Conservation (phyloP, 1,139 yeast species). For the Trichomonascaceae sp. region DNA sequence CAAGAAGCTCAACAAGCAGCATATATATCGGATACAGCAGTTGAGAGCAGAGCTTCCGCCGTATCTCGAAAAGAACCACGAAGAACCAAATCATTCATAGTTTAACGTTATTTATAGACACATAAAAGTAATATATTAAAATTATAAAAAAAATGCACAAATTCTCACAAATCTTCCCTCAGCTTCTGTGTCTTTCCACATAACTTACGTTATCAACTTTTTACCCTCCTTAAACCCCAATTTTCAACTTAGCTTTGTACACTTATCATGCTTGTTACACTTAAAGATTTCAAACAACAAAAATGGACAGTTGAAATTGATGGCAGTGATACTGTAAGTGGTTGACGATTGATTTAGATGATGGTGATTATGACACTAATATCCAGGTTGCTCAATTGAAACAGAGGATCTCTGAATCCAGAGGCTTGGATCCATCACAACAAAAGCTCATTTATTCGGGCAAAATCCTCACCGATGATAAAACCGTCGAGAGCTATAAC, state of each 20-base stretch:
- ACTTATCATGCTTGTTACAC: conserved; percentile 61
- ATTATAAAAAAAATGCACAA: not conserved
- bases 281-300: conserved; percentile 91
- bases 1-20: conserved; percentile 2
- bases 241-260: not conserved
- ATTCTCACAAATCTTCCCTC: not conserved
- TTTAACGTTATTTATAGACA: not conserved
- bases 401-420: conserved; percentile 61
- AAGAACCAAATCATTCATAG: conserved; percentile 3
- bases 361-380: not conserved
- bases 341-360: not conserved
- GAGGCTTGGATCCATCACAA: conserved; percentile 65
- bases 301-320: conserved; percentile 78
- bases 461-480: conserved; percentile 80
- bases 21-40: not conserved
- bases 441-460: conserved; percentile 91
- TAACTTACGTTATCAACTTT: not conserved
- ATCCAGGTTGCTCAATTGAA: conserved; percentile 59
- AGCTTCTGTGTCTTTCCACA: not conserved
- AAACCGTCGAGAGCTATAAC: conserved; percentile 63
- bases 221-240: not conserved
- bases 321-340: conserved; percentile 57
- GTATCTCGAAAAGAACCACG: not conserved
- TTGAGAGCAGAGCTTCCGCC: not conserved
- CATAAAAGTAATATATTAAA: not conserved